Evolutionary conservation across 257 asterid species (phyloP).

Genomic region (Knoxia roxburghii): DNA sequence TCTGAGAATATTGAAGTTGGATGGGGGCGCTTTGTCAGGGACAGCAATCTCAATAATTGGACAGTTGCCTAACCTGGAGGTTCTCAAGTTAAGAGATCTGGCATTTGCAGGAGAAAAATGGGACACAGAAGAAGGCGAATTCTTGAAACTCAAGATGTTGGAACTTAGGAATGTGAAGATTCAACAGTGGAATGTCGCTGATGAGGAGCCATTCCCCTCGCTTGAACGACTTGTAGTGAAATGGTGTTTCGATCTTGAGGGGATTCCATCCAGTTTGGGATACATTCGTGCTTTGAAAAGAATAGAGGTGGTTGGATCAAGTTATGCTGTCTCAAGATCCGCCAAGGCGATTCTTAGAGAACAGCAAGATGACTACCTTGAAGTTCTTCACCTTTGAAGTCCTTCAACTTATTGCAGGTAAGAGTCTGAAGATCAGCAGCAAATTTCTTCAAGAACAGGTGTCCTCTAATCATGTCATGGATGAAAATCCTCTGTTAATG

Average conservation of each 20-base stretch:
- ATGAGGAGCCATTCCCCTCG: neutral
- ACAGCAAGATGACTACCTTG: no score
- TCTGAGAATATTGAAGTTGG: slow-evolving; percentile 10
- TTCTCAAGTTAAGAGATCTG: neutral
- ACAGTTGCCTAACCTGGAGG: slow-evolving; percentile 7
- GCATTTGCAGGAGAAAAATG: slow-evolving; percentile 2
- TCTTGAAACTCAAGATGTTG: slow-evolving; percentile 13
- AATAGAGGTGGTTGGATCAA: slow-evolving; percentile 8
- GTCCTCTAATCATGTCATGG: no score
- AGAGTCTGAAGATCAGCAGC: no score
- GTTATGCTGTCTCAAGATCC: neutral
- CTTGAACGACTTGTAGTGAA: slow-evolving; percentile 15
- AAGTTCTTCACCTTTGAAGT: no score
- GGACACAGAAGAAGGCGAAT: neutral
- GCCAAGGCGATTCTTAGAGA: slow-evolving; percentile 9
- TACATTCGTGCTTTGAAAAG: neutral
- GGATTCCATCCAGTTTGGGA: slow-evolving; percentile 1
- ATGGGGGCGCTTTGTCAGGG: slow-evolving; percentile 5
- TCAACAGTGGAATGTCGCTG: slow-evolving; percentile 7
- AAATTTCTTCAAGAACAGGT: no score
- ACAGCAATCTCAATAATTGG: slow-evolving; percentile 8
- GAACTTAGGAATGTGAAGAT: neutral
- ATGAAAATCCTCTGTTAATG: no score
- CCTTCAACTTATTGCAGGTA: no score
- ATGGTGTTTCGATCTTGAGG: neutral